Evolutionary conservation across 805 yeast species (phyloP), one percentile per base, ranked within the genome.

Genomic region (Yamadazyma akitaensis): DNA sequence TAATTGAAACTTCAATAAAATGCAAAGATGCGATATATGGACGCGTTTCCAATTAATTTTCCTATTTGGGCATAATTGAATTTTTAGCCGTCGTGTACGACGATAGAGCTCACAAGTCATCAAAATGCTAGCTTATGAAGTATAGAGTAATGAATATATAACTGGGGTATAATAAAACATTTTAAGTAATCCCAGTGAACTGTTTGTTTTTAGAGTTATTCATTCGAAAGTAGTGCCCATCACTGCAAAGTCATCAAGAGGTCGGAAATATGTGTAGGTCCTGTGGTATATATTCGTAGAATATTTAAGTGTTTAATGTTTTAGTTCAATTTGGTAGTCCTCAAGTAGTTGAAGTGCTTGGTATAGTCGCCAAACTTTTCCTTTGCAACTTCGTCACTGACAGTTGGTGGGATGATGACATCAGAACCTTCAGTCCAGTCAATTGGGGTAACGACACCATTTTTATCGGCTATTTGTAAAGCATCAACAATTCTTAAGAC

Each of bases 301-400:
- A 17, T 33, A 33, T 33, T 11, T 33, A 17, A 33, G 19, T 33
- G n/a, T 33, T 13, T 30, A 33, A 6, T 33, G n/a, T 33, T 13
- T 30, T 30, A 39, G 62, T 71, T 72, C 61, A 72, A 72, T 42
- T 73, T 74, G 51, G 76, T 72, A 63, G 72, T 71, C 73, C 96
- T 85, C 70, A 90, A 79, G 81, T 90, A 90, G 53, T 96, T 95
- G 78, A 88, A 89, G 67, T 89, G 83, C 63, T 82, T 85, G 62
- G 78, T 81, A 76, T 88, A 88, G 49, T 83, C 82, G 55, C 96
- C 96, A 69, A 87, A 90, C 71, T 88, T 87, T 58, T 79, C 80
- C 33, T 74, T 74, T 35, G 88, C 88, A 53, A 74, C 81, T 30
- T 73, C 80, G 57, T 82, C 78, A 14, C 79, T 68, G 28, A 82